These are phyloP conservation scores for Adansonia gregorii DNA, from an alignment of 441 rosid species.

Conservation along the genomic window DNA sequence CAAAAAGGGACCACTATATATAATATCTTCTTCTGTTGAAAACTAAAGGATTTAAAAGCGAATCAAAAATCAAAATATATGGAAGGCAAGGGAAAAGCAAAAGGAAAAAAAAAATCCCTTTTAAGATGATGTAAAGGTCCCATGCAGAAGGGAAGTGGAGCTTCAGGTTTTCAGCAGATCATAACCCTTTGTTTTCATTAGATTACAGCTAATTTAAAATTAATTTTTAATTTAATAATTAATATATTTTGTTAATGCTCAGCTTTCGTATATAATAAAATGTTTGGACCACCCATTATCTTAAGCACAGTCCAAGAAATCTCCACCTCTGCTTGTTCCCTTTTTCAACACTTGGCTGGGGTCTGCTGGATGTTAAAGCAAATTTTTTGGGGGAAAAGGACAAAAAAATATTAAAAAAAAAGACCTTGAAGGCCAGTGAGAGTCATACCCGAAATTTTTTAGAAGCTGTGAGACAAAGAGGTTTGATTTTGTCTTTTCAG, in stretches of 20 bases:
- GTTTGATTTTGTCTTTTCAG: background rate
- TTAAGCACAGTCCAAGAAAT: conserved; percentile 33
- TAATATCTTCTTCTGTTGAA: conserved; percentile 9
- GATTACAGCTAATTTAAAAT: conserved; percentile 10
- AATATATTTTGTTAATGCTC: conserved; percentile 22
- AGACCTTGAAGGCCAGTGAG: background rate
- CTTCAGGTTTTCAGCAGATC: conserved; percentile 26
- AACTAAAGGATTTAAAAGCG: conserved; percentile 6
- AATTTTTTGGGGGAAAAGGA: too few relatives aligned
- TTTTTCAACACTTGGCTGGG: conserved; percentile 23
- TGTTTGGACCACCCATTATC: conserved; percentile 42
- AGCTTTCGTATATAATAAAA: conserved; percentile 22
- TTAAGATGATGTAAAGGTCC: conserved; percentile 19
- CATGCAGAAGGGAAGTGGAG: conserved; percentile 24
- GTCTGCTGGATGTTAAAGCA: background rate
- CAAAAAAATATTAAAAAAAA: background rate
- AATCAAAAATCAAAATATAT: background rate
- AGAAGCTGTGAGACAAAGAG: background rate
- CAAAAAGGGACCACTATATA: conserved; percentile 35
- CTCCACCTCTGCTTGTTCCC: conserved; percentile 38
- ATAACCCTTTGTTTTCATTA: conserved; percentile 15
- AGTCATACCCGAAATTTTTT: background rate
- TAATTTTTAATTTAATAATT: conserved; percentile 17
- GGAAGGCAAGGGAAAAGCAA: conserved; percentile 1
- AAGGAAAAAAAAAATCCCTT: background rate